Percentiles rank a stretch among this genome's conserved stretches.
Conservation (phyloP, 78 protist species). For the Tieghemostelium lacteum region DNA sequence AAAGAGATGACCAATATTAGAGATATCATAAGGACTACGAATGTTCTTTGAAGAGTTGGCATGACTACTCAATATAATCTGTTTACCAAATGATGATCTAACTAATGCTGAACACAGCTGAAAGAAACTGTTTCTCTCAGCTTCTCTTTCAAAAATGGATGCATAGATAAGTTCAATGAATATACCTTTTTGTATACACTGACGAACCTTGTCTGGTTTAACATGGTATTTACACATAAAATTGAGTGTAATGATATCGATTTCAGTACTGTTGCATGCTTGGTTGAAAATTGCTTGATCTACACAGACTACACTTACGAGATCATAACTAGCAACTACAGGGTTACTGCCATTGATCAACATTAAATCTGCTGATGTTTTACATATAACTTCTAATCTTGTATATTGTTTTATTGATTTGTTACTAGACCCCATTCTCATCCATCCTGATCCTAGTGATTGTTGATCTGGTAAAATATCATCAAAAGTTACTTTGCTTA, state of each 20-base stretch:
- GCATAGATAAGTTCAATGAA: constrained; percentile 34
- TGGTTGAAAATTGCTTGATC: constrained; percentile 36
- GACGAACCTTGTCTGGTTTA: constrained; percentile 45
- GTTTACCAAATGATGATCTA: constrained; percentile 46
- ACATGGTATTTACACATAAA: neutral
- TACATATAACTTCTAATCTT: constrained; percentile 40
- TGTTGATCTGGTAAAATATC: too few relatives aligned
- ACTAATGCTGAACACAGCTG: constrained; percentile 1
- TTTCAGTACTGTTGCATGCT: constrained; percentile 45
- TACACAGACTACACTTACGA: constrained; percentile 1
- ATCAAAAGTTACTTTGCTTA: neutral
- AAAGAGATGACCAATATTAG: constrained; percentile 52
- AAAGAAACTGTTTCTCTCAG: constrained; percentile 20
- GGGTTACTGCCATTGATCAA: constrained; percentile 30
- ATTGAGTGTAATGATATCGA: constrained; percentile 50
- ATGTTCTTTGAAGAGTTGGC: neutral
- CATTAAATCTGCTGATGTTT: constrained; percentile 33
- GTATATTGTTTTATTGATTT: constrained; percentile 47
- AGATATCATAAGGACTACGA: constrained; percentile 55
- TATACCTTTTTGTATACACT: constrained; percentile 51
- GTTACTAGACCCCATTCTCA: constrained; percentile 5
- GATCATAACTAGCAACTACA: constrained; percentile 46
- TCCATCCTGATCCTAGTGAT: constrained; percentile 27
- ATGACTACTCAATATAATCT: constrained; percentile 27
- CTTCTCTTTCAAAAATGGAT: neutral